Evolutionary conservation across 2,329 filamentous ascomycete genomes (phyloP).

Genomic region (Sporothrix luriei): DNA sequence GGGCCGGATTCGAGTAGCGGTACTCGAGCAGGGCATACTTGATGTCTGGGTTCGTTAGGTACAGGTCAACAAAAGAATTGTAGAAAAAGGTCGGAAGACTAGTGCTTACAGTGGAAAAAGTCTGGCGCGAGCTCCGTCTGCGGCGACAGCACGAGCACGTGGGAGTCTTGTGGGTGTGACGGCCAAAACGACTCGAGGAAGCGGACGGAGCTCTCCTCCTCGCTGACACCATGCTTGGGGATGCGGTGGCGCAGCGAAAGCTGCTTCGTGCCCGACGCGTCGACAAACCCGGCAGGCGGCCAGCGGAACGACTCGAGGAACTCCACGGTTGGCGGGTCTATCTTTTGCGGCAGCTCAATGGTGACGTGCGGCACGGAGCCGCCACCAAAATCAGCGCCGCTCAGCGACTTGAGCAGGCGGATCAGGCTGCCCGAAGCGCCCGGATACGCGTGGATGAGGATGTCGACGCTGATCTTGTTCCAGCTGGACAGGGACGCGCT

Average conservation of each 20-base stretch:
- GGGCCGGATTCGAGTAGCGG: constrained; percentile 62
- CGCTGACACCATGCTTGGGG: constrained; percentile 57
- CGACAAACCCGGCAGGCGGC: constrained; percentile 56
- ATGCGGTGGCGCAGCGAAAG: constrained; percentile 78
- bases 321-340: constrained; percentile 65
- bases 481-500: constrained; percentile 71
- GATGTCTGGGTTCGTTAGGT: constrained; percentile 55
- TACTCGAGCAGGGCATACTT: constrained; percentile 78
- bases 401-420: constrained; percentile 74
- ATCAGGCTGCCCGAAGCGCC: constrained; percentile 73
- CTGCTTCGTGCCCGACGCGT: constrained; percentile 51
- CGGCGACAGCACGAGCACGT: constrained; percentile 82
- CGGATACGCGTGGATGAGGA: constrained; percentile 75
- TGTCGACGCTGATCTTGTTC: constrained; percentile 77
- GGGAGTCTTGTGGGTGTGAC: constrained; percentile 60
- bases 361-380: constrained; percentile 72
- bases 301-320: constrained; percentile 69
- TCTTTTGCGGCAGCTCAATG: constrained; percentile 74
- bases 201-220: constrained; percentile 71
- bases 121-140: constrained; percentile 76
- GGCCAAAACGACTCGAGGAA: constrained; percentile 92
- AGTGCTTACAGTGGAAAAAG: constrained; percentile 72
- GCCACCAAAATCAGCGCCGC: constrained; percentile 73
- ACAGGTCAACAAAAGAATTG: background rate
- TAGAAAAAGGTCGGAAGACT: background rate